phyloP scores from a whole-genome alignment of 305 asterid genomes.

The Rubia peregrina region DNA sequence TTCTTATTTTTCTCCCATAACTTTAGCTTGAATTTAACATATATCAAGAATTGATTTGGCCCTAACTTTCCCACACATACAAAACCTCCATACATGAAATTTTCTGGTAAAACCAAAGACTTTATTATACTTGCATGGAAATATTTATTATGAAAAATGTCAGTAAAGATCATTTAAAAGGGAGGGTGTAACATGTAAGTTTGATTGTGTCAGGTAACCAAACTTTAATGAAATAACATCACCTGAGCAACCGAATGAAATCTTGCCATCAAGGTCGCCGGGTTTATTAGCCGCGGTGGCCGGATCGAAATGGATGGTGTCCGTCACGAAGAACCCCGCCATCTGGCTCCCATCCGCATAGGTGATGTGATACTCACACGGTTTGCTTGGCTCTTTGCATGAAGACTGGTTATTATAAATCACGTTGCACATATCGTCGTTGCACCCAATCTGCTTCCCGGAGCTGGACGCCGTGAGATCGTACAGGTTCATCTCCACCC shows the following conservation, averaged over 20 bases:
- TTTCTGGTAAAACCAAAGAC: too few relatives aligned
- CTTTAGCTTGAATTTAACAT: too few relatives aligned
- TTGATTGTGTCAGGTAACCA: too few relatives aligned
- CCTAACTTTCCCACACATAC: too few relatives aligned
- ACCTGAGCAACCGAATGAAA: conserved; percentile 88
- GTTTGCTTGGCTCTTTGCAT: conserved; percentile 41
- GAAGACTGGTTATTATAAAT: conserved; percentile 36
- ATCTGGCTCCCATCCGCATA: conserved; percentile 85
- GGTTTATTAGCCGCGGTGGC: conserved; percentile 58
- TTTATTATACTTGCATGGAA: too few relatives aligned
- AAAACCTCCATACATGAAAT: too few relatives aligned
- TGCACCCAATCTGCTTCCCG: conserved; percentile 53
- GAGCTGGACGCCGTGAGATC: conserved; percentile 60
- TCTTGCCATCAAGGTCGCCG: conserved; percentile 46
- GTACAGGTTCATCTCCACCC: conserved; percentile 51
- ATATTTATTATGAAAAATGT: too few relatives aligned
- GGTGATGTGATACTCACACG: conserved; percentile 52
- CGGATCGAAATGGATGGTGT: conserved; percentile 53
- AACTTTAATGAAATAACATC: too few relatives aligned
- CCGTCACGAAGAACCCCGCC: conserved; percentile 67
- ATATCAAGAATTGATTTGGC: too few relatives aligned
- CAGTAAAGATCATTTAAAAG: too few relatives aligned
- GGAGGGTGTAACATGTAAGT: too few relatives aligned
- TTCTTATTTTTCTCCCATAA: too few relatives aligned
- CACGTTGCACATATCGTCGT: conserved; percentile 53